Conservation (phyloP, 352 stramenopile species). For the Pythium insidiosum region DNA sequence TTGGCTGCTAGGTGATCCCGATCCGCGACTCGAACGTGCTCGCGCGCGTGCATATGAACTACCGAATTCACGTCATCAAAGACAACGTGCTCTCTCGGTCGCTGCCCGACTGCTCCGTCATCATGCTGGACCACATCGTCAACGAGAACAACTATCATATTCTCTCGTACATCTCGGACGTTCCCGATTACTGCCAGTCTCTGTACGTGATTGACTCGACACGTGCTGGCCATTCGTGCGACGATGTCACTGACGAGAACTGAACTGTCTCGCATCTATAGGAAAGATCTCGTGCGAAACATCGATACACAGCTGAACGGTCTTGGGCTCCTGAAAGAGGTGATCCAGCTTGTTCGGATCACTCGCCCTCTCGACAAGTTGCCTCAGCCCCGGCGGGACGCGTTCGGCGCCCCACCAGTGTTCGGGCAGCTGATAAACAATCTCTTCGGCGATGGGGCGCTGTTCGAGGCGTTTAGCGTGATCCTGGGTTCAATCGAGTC, state of each 20-base stretch:
- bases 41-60: slow-evolving; percentile 78
- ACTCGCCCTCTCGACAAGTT: slow-evolving; percentile 62
- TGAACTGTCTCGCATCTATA: too few relatives aligned
- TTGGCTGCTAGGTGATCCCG: slow-evolving; percentile 49
- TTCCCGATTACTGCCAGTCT: slow-evolving; percentile 54
- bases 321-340: slow-evolving; percentile 59
- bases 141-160: slow-evolving; percentile 87
- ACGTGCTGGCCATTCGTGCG: too few relatives aligned
- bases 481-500: slow-evolving; percentile 43
- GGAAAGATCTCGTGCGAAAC: slow-evolving; percentile 37
- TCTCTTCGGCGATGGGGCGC: slow-evolving; percentile 50
- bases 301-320: slow-evolving; percentile 33
- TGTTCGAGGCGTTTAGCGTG: slow-evolving; percentile 47
- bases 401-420: slow-evolving; percentile 38
- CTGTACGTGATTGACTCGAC: too few relatives aligned
- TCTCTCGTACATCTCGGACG: slow-evolving; percentile 71
- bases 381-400: slow-evolving; percentile 37
- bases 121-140: slow-evolving; percentile 74
- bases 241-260: too few relatives aligned
- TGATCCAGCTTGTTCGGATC: slow-evolving; percentile 54
- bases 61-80: slow-evolving; percentile 84
- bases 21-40: slow-evolving; percentile 56
- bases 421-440: slow-evolving; percentile 58
- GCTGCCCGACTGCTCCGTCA: slow-evolving; percentile 59
- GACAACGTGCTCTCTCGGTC: slow-evolving; percentile 79